A percentile compares a stretch with the other conserved stretches of the same genome.
Evolutionary conservation across 1,284 basidiomycete species (phyloP).

Genomic region (Ganoderma leucocontextum): DNA sequence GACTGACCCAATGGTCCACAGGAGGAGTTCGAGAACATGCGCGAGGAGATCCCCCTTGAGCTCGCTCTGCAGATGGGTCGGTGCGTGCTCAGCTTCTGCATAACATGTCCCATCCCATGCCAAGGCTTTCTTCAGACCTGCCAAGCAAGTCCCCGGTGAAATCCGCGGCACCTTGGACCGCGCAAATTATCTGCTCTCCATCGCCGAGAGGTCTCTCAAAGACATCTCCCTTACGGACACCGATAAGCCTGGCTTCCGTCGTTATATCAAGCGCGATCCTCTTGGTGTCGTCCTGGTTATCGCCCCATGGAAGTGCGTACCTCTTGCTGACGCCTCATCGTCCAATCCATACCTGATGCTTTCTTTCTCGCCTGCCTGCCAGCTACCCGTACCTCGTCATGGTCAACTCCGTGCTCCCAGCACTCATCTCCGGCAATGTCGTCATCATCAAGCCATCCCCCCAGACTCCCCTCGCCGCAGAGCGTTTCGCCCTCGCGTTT

Average conservation of each 20-base stretch:
- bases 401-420: conserved; percentile 91
- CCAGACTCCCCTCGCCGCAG: conserved; percentile 90
- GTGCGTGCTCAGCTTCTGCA: conserved; percentile 46
- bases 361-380: conserved; percentile 19
- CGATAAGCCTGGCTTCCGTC: conserved; percentile 83
- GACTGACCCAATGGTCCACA: conserved; percentile 40
- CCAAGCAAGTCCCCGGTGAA: conserved; percentile 82
- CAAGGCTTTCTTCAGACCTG: conserved; percentile 60
- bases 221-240: conserved; percentile 80
- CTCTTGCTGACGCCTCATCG: conserved; percentile 7
- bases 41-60: conserved; percentile 78
- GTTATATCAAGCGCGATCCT: conserved; percentile 85
- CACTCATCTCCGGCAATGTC: conserved; percentile 87
- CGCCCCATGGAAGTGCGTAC: conserved; percentile 87
- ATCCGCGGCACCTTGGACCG: conserved; percentile 84
- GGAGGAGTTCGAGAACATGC: conserved; percentile 80
- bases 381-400: conserved; percentile 91
- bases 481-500: conserved; percentile 79
- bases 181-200: conserved; percentile 85
- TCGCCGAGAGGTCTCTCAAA: conserved; percentile 80
- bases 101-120: not conserved
- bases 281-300: conserved; percentile 91
- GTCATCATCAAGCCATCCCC: conserved; percentile 95
- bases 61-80: conserved; percentile 84
- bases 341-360: conserved; percentile 4